Conservation (phyloP, 305 asterid species). For the Fraxinus sp. region DNA sequence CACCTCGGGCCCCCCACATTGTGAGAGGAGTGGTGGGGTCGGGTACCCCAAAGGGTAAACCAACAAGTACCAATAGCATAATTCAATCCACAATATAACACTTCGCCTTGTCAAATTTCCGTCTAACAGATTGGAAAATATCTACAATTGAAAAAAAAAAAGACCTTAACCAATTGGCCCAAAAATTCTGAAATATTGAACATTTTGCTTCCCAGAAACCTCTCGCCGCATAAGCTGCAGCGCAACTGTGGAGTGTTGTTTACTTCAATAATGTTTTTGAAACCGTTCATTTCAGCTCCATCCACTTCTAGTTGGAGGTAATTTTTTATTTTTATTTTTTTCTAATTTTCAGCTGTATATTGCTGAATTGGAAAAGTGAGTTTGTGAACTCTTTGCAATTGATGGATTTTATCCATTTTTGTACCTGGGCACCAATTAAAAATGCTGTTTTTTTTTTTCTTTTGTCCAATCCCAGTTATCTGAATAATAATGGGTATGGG, state of each 20-base stretch:
- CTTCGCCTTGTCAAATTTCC: neutral
- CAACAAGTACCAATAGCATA: too few species aligned
- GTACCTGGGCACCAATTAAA: neutral
- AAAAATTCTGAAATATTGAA: neutral
- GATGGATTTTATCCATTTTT: neutral
- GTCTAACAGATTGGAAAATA: neutral
- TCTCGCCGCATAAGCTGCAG: neutral
- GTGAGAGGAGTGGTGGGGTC: too few species aligned
- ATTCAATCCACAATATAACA: too few species aligned
- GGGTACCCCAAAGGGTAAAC: too few species aligned
- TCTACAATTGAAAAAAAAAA: too few species aligned
- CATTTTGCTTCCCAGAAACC: neutral
- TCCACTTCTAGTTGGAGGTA: slow-evolving; percentile 62
- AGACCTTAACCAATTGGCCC: neutral
- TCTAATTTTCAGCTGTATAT: neutral
- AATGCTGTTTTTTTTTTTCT: neutral
- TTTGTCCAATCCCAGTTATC: neutral
- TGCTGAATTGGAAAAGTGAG: neutral
- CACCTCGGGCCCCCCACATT: too few species aligned
- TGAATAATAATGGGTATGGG: neutral
- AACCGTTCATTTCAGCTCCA: slow-evolving; percentile 65
- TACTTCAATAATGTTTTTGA: slow-evolving; percentile 51
- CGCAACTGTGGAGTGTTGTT: slow-evolving; percentile 45
- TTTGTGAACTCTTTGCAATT: neutral
- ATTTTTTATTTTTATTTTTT: neutral